Evolutionary conservation across 441 rosid species (phyloP), one percentile per base, ranked within the genome.

Genomic region (Syzygium malaccense): DNA sequence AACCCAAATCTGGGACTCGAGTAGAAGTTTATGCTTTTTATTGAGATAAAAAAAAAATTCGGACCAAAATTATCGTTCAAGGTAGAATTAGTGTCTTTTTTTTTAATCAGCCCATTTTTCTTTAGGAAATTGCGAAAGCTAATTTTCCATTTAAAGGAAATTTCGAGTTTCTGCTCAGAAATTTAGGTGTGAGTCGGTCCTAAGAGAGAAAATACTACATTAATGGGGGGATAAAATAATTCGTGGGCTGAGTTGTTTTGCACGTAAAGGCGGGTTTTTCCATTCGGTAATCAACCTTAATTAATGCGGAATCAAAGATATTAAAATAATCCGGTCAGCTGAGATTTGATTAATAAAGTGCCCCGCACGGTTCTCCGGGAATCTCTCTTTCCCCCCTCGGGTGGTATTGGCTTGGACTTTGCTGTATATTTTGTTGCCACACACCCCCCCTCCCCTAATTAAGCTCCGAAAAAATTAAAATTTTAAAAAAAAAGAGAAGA

Each of bases 291-390:
- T 49, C 85, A 91, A 89, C 83, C 85, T 88, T 88, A 88, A 89
- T 88, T 92, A 85, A 90, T 64, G 51, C 62, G 86, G 86, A 48
- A 86, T 56, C 32, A 55, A 55, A 45, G 48, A 26, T 53, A 26
- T 78, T 49, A 85, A 53, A 89, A 85, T 80, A 88, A 84, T 57
- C n/a, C 78, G 68, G n/a, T 45, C 87, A 90, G 86, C n/a, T 13
- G 87, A 75, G 54, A 91, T 85, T 93, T 92, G 80, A 93, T 93
- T 90, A 94, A 86, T 93, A 93, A 93, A 94, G 92, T 23, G 95
- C 94, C 95, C 94, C 95, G 96, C 95, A 90, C 88, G 96, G 94
- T 88, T 93, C 93, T 92, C 97, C 97, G 95, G 95, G 97, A 96
- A 95, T 96, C 98, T 95, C 95, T 96, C 96, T 86, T 86, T 87